These are phyloP conservation scores for Prunella vulgaris DNA, from an alignment of 257 asterid genomes.

Conservation along the genomic window DNA sequence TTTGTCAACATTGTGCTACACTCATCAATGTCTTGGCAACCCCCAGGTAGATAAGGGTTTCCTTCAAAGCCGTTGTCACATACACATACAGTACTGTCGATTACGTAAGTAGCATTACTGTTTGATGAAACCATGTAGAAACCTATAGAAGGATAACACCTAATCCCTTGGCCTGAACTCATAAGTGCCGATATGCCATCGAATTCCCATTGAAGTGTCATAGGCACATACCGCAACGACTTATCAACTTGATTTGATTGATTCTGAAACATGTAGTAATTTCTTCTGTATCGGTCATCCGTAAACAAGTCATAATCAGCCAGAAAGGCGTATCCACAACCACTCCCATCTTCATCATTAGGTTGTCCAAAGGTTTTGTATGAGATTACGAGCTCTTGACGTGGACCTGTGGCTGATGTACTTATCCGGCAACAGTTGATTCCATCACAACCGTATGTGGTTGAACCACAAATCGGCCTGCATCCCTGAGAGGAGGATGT, in stretches of 20 bases:
- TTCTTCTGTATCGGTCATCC: neutral
- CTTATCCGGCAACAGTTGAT: neutral
- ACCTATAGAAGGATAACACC: neutral
- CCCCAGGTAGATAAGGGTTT: constrained; percentile 16
- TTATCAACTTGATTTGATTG: neutral
- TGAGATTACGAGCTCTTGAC: neutral
- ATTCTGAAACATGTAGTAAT: neutral
- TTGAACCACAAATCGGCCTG: neutral
- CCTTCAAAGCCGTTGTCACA: constrained; percentile 18
- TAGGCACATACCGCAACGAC: neutral
- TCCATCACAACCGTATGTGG: neutral
- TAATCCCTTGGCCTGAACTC: neutral
- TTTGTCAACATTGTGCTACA: too few species aligned
- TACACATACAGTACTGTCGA: neutral
- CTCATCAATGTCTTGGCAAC: neutral
- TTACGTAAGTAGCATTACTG: too few species aligned
- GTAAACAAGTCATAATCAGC: neutral
- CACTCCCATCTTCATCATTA: too few species aligned
- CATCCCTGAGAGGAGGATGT: neutral
- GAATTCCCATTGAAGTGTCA: constrained; percentile 21
- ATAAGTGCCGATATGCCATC: neutral
- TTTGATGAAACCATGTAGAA: neutral
- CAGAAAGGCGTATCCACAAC: constrained; percentile 12
- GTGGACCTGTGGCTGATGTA: neutral
- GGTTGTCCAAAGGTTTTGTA: neutral